Base-by-base conservation (phyloP, 1,284 basidiomycete genomes). In the Moesziomyces sp. region DNA sequence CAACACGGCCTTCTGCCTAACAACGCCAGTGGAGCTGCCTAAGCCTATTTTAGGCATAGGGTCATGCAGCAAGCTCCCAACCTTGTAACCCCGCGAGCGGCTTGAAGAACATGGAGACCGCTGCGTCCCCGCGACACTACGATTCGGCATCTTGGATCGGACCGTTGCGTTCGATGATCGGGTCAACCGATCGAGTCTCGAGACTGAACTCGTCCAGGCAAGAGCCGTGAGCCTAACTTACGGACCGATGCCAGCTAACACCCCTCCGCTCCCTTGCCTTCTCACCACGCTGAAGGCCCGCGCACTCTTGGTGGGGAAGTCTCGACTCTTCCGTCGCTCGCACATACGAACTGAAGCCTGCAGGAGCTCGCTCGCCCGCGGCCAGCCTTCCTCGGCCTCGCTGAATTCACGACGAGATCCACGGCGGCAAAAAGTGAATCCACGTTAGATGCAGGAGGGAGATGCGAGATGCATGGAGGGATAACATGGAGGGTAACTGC, bases 401-500 rank as follows among this genome's bases (percentile, higher is more conserved):
- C 38, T 14, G 18, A 40, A 40, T 5, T 16, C 18, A n/a, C 7
- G 2, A 4, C 14, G 1, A 40, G 5, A 40, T 6, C 16, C 38
- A 40, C 18, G 6, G 7, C 13, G 5, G 38, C 16, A 16, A 40
- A 40, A 6, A 18, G 14, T 40, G 16, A 18, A 16, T 40, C 38
- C 38, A 40, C 18, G 46, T 46, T 54, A 19, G 38, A 47, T 47
- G 34, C 34, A 55, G 35, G 44, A 50, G 23, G 21, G 19, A 18
- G n/a, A 34, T 52, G 42, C 18, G 40, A 28, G 9, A 28, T 40
- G 30, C 21, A 16, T 5, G 30, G 35, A 24, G 14, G 44, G 46
- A 35, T 44, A 13, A 46, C 26, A 42, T 24, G 23, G 35, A 40
- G 53, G 46, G 35, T 46, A 47, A 55, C 23, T 46, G 44, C 18